Conservation (phyloP, 345 rosid species). For the Camelina sativa region DNA sequence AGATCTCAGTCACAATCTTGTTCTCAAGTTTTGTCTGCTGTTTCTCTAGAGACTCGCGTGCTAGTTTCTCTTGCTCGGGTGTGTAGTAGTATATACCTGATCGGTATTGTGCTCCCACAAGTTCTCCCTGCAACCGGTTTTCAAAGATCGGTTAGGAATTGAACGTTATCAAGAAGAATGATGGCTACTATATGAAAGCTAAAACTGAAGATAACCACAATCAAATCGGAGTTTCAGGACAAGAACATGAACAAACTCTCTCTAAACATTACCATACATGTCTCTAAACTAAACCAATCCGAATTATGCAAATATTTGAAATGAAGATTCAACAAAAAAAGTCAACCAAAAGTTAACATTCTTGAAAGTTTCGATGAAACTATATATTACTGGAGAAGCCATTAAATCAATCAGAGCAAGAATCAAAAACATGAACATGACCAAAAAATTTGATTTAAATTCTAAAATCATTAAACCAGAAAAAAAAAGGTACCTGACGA, state of each 20-base stretch:
- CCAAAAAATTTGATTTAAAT: no score
- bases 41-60: constrained; percentile 63
- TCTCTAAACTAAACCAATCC: background rate
- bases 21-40: constrained; percentile 62
- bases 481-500: constrained; percentile 68
- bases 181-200: background rate
- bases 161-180: background rate
- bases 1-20: constrained; percentile 79
- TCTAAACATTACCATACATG: background rate
- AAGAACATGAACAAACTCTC: background rate
- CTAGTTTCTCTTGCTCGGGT: constrained; percentile 81
- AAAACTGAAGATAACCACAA: background rate
- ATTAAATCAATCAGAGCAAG: background rate
- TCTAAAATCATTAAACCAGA: background rate
- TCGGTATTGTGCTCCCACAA: constrained; percentile 88
- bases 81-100: constrained; percentile 80
- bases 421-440: background rate
- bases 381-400: background rate
- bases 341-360: background rate
- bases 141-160: background rate
- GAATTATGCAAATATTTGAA: background rate
- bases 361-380: background rate
- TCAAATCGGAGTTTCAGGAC: background rate
- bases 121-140: constrained; percentile 57
- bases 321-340: background rate